phyloP scores from a whole-genome alignment of 495 filamentous ascomycete genomes.

The Penicillium desertorum region DNA sequence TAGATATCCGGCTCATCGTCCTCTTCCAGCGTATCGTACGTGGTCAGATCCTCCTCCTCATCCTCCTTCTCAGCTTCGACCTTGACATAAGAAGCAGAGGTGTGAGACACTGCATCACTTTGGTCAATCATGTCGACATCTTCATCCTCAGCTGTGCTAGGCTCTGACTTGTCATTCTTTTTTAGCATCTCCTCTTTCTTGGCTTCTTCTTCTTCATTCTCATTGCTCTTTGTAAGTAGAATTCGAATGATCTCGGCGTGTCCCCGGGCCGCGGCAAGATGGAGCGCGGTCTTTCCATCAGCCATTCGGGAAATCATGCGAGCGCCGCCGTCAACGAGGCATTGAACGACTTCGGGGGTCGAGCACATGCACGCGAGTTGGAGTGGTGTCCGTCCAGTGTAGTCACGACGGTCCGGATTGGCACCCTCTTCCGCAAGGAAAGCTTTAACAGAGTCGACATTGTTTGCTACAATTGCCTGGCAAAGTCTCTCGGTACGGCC shows the following conservation, averaged over 20 bases:
- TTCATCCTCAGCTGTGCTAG: conserved; percentile 3
- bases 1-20: conserved; percentile 73
- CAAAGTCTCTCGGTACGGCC: conserved; percentile 69
- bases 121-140: conserved; percentile 12
- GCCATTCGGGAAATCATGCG: conserved; percentile 68
- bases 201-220: conserved; percentile 67
- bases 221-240: conserved; percentile 65
- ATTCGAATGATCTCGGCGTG: conserved; percentile 65
- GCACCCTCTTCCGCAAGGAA: conserved; percentile 63
- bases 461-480: conserved; percentile 70
- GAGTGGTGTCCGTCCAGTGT: conserved; percentile 76
- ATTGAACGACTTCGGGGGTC: conserved; percentile 65
- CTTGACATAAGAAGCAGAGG: conserved; percentile 68
- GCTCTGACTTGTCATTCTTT: conserved; percentile 24
- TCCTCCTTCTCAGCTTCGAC: conserved; percentile 39
- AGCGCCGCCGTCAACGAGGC: conserved; percentile 69
- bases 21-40: conserved; percentile 45
- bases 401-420: conserved; percentile 66
- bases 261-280: conserved; percentile 71
- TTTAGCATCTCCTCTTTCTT: conserved; percentile 54
- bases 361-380: conserved; percentile 70
- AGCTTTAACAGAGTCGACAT: conserved; percentile 62
- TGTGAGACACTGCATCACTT: conserved; percentile 29
- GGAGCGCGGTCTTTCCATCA: conserved; percentile 76
- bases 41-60: conserved; percentile 20